phyloP scores from a whole-genome alignment of 495 filamentous ascomycete species.

The Delitschia confertaspora region DNA sequence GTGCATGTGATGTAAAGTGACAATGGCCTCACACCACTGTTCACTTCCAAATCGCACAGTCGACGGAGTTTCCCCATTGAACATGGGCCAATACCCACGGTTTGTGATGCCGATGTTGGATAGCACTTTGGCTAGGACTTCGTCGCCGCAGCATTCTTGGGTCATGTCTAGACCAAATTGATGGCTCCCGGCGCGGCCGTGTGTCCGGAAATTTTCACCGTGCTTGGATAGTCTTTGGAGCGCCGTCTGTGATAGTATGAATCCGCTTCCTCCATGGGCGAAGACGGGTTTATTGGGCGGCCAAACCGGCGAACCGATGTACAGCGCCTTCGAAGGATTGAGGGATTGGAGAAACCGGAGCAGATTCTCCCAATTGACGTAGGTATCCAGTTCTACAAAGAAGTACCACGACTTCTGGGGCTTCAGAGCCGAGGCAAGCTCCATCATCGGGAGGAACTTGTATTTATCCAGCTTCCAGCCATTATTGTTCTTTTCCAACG shows the following conservation, averaged over 20 bases:
- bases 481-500: conserved; percentile 14
- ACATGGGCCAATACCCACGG: conserved; percentile 21
- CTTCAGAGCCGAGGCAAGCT: conserved; percentile 43
- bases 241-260: conserved; percentile 17
- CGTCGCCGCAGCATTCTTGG: conserved; percentile 24
- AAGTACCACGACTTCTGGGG: conserved; percentile 56
- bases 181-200: conserved; percentile 12
- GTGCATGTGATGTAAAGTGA: conserved; percentile 21
- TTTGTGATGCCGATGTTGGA: conserved; percentile 12
- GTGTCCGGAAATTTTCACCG: conserved; percentile 10
- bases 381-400: conserved; percentile 62
- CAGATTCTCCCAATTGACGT: conserved; percentile 55
- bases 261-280: conserved; percentile 24
- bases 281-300: conserved; percentile 29
- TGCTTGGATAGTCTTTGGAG: conserved; percentile 24
- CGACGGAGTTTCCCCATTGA: conserved; percentile 22
- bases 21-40: conserved; percentile 24
- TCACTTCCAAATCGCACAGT: conserved; percentile 14
- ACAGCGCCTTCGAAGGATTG: conserved; percentile 41
- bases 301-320: conserved; percentile 50
- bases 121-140: conserved; percentile 22
- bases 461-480: conserved; percentile 64
- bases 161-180: conserved; percentile 19
- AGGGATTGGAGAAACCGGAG: conserved; percentile 47
- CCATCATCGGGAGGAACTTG: conserved; percentile 61